Base-by-base conservation (phyloP, 495 filamentous ascomycete species). In the Cercophora samala region DNA sequence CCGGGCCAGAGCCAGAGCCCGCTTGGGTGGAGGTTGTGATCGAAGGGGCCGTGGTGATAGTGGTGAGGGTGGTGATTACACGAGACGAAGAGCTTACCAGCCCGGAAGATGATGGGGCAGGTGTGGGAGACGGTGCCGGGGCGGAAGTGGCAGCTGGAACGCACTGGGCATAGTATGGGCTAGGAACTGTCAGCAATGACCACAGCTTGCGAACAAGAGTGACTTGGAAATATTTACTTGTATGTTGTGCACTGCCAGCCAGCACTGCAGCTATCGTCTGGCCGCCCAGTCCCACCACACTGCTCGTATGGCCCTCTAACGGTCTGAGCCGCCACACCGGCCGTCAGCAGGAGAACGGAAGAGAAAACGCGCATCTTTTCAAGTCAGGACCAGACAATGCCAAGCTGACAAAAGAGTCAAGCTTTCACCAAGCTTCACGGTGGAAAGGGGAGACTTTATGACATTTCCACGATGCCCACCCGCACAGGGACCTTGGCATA, bases 11-110 rank as follows among this genome's bases (percentile, higher is more conserved):
- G 67, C 24, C 77, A 74, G 23, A 74, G 75, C 29, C 66, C 56
- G 46, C 9, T 19, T 68, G 60, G 66, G 23, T 77, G 68, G 56
- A 71, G 70, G 60, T 73, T 65, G 32, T 72, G 70, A 52, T 65
- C 23, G 53, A 25, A 17, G 66, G 63, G 54, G 58, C 54, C 17
- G 64, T 19, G 17, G 53, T 64, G 37, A 15, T 29, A 53, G 61
- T 62, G n/a, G 67, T 26, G 22, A 63, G n/a, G 11, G 68, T 66
- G 8, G 58, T 63, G 5, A 62, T 26, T 60, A 60, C 58, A 18
- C 24, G 60, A 13, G 60, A 29, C 4, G 60, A 60, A 15, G 37
- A 46, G 37, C 6, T 62, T 9, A 46, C 22, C n/a, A 21, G 13
- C 13, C 6, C 29, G 25, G 19, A 21, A 18, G n/a, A 29, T 11